Evolutionary conservation across 495 filamentous ascomycete genomes (phyloP).

Genomic region (Aspergillus funiculosus): DNA sequence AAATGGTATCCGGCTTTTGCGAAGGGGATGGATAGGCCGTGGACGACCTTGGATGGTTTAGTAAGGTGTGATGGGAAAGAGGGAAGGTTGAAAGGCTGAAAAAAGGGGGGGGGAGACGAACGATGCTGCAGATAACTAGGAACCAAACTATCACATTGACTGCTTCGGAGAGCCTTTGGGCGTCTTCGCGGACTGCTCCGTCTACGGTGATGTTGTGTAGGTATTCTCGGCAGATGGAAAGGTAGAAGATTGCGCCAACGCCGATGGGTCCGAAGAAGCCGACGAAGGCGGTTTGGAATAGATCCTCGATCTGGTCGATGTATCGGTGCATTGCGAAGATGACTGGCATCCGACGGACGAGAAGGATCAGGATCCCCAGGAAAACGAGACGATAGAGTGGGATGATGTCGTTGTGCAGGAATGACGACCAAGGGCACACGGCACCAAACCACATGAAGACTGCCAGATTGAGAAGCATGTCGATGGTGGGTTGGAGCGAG

Average conservation of each 20-base stretch:
- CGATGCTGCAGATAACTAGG: constrained; percentile 76
- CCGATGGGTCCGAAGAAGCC: constrained; percentile 95
- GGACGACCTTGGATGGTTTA: constrained; percentile 58
- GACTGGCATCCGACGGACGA: constrained; percentile 73
- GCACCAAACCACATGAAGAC: constrained; percentile 92
- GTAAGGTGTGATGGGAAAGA: neutral
- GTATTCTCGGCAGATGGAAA: constrained; percentile 73
- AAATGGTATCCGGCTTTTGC: constrained; percentile 78
- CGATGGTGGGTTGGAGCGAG: constrained; percentile 83
- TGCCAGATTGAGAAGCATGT: constrained; percentile 77
- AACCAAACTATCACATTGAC: constrained; percentile 80
- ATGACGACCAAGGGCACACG: constrained; percentile 74
- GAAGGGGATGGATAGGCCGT: constrained; percentile 78
- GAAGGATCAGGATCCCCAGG: constrained; percentile 72
- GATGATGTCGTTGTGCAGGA: constrained; percentile 61
- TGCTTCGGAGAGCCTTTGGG: constrained; percentile 54
- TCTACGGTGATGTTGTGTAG: constrained; percentile 48
- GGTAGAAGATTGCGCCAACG: constrained; percentile 87
- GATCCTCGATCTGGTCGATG: constrained; percentile 74
- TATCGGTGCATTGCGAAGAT: constrained; percentile 66
- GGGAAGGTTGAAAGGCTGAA: too few relatives aligned
- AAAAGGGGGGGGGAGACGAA: constrained; percentile 45
- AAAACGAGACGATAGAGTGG: constrained; percentile 72
- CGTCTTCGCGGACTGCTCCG: constrained; percentile 59
- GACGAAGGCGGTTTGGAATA: constrained; percentile 70